These are phyloP conservation scores for Mycocentrospora acerina DNA, from an alignment of 2,329 filamentous ascomycete genomes.

Conservation along the genomic window DNA sequence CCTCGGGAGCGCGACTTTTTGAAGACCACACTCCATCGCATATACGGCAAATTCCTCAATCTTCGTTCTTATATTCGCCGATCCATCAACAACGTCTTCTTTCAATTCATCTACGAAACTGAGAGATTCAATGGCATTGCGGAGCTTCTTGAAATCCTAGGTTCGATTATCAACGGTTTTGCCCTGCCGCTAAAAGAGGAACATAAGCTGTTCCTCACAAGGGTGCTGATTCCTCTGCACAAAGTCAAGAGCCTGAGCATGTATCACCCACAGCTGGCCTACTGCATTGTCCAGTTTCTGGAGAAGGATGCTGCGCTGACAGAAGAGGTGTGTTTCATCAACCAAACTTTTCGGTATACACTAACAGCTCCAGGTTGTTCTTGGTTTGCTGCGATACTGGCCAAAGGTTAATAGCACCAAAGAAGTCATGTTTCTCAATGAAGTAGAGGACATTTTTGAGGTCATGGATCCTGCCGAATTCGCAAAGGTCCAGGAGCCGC, in stretches of 20 bases:
- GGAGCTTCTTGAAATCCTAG: constrained; percentile 91
- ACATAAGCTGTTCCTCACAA: constrained; percentile 95
- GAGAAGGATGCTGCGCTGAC: constrained; percentile 97
- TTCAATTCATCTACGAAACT: constrained; percentile 98
- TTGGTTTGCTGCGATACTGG: constrained; percentile 94
- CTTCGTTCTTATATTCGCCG: constrained; percentile 94
- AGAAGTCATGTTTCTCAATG: constrained; percentile 99
- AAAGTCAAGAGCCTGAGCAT: constrained; percentile 99
- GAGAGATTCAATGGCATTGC: constrained; percentile 98
- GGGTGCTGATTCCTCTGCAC: constrained; percentile 89
- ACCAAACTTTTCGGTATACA: constrained; percentile 5
- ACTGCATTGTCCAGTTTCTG: constrained; percentile 97
- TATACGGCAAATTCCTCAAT: constrained; percentile 99
- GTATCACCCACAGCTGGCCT: constrained; percentile 98
- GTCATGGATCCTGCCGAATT: constrained; percentile 99
- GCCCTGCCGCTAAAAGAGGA: constrained; percentile 96
- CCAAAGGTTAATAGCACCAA: constrained; percentile 99
- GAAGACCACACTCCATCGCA: constrained; percentile 95
- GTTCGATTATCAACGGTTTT: constrained; percentile 99
- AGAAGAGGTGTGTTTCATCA: constrained; percentile 71
- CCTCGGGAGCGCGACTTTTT: constrained; percentile 95
- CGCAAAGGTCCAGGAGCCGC: constrained; percentile 94
- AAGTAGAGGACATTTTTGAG: constrained; percentile 99
- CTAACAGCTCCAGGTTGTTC: constrained; percentile 67
- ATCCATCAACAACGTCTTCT: constrained; percentile 99